These are phyloP conservation scores for Nakaseomyces sp. DNA, from an alignment of 1,139 yeast genomes.

Conservation along the genomic window DNA sequence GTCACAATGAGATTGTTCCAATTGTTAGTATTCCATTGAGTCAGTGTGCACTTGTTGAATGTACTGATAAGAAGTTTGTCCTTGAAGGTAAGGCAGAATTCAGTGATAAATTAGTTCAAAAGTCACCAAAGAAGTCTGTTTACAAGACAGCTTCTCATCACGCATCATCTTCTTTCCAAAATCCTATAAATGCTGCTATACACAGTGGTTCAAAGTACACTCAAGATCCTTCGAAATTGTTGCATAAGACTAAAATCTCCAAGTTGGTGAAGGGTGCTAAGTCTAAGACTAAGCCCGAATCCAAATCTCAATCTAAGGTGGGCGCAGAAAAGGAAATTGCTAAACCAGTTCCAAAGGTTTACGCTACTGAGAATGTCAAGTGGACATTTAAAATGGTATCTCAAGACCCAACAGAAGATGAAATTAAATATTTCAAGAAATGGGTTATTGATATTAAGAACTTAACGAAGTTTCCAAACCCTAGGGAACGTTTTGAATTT, in stretches of 20 bases:
- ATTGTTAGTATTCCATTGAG: conserved; percentile 36
- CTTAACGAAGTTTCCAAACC: conserved; percentile 32
- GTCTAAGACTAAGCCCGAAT: conserved; percentile 6
- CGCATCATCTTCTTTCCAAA: background rate
- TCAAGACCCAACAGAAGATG: conserved; percentile 28
- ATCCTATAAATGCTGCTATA: background rate
- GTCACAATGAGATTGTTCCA: conserved; percentile 27
- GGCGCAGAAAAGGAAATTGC: conserved; percentile 10
- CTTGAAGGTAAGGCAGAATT: conserved; percentile 22
- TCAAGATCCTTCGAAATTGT: conserved; percentile 12
- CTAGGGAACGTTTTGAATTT: conserved; percentile 31
- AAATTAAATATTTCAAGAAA: conserved; percentile 33
- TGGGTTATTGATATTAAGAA: conserved; percentile 41
- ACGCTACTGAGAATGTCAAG: conserved; percentile 22
- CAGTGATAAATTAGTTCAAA: background rate
- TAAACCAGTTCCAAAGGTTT: conserved; percentile 2
- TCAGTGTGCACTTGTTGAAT: conserved; percentile 34
- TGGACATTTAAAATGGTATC: conserved; percentile 26
- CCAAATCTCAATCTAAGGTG: conserved; percentile 2
- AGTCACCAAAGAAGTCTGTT: background rate
- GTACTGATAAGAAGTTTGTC: conserved; percentile 30
- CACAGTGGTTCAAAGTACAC: conserved; percentile 4
- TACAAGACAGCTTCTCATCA: background rate
- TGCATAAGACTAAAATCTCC: conserved; percentile 1
- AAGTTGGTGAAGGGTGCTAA: conserved; percentile 11